These are phyloP conservation scores for Kwoniella sp. DNA, from an alignment of 768 basidiomycete species.

Conservation along the genomic window DNA sequence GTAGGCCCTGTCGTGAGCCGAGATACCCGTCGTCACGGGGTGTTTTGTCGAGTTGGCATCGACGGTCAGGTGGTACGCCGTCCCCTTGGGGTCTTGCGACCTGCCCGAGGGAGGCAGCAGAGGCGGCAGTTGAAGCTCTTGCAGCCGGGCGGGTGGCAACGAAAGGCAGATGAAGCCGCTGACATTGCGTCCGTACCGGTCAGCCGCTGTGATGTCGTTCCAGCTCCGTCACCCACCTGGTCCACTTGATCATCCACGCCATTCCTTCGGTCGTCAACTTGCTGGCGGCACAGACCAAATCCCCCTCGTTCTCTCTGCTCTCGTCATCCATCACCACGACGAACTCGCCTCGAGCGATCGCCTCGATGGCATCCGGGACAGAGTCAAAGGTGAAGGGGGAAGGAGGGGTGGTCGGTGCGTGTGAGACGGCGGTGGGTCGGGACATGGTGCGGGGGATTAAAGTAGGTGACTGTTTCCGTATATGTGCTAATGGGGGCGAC, in stretches of 20 bases:
- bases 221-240: slow-evolving; percentile 60
- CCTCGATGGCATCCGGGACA: slow-evolving; percentile 71
- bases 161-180: slow-evolving; percentile 94
- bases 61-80: slow-evolving; percentile 92
- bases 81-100: slow-evolving; percentile 75
- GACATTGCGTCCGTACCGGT: neutral
- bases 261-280: slow-evolving; percentile 90
- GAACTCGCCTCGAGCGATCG: slow-evolving; percentile 76
- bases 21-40: slow-evolving; percentile 89
- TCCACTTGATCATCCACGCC: slow-evolving; percentile 98
- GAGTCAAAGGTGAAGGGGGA: slow-evolving; percentile 61
- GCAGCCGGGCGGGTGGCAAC: slow-evolving; percentile 68
- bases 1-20: slow-evolving; percentile 86
- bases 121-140: slow-evolving; percentile 70
- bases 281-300: slow-evolving; percentile 81
- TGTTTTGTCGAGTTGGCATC: slow-evolving; percentile 62
- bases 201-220: neutral
- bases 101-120: slow-evolving; percentile 34
- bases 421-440: slow-evolving; percentile 16
- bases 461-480: neutral
- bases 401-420: slow-evolving; percentile 22
- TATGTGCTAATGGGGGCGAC: too few species aligned
- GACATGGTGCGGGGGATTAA: slow-evolving; percentile 29
- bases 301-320: slow-evolving; percentile 92
- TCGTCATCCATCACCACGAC: slow-evolving; percentile 98